A percentile compares a stretch with the other conserved stretches of the same genome.
These are phyloP conservation scores for Dalechampia spathulata DNA, from an alignment of 441 rosid genomes.

Conservation along the genomic window DNA sequence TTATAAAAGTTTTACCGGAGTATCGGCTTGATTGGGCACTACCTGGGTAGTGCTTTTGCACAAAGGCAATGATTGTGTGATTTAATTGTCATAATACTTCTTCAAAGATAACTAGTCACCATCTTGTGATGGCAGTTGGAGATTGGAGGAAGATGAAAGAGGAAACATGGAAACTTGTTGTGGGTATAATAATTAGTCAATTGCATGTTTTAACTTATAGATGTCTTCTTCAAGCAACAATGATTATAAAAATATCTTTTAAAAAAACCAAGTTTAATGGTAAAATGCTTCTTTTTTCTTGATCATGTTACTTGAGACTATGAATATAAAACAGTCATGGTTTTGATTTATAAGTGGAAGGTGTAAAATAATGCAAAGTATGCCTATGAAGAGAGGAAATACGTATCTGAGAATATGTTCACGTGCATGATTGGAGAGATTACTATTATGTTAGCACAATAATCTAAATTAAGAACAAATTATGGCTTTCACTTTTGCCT, in stretches of 20 bases:
- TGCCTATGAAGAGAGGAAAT: no score
- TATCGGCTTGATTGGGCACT: no score
- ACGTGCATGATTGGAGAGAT: no score
- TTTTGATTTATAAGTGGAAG: neutral
- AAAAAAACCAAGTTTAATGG: neutral
- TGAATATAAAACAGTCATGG: neutral
- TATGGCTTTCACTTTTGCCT: neutral
- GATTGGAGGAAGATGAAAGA: neutral
- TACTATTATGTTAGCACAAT: neutral
- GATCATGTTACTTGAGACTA: no score
- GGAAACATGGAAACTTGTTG: neutral
- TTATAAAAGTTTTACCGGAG: no score
- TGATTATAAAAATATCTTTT: neutral
- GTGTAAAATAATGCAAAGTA: neutral
- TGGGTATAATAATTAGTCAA: neutral
- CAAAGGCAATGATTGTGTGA: neutral
- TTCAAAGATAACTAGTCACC: neutral
- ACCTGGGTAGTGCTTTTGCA: neutral
- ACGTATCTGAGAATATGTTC: no score
- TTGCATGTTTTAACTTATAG: no score
- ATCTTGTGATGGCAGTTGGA: neutral
- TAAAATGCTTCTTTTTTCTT: no score
- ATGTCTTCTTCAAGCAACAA: neutral
- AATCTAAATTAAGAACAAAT: no score
- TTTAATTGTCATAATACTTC: neutral